Evolutionary conservation across 768 basidiomycete genomes (phyloP).

Genomic region (Leucocoprinus birnbaumii): DNA sequence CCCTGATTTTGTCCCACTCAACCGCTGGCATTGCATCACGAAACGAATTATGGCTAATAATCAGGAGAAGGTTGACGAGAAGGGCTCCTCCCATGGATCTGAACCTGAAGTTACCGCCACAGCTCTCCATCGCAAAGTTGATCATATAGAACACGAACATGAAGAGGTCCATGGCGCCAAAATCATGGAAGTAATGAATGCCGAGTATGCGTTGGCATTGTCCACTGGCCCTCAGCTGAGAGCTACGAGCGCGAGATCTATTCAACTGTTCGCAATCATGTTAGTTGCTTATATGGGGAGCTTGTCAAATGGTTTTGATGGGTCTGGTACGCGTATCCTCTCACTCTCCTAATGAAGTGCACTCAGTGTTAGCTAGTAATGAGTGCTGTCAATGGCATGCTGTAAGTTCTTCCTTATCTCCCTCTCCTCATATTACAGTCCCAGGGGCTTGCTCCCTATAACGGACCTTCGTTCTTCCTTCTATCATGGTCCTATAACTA

Average conservation of each 20-base stretch:
- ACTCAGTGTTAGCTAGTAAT: constrained; percentile 30
- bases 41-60: constrained; percentile 1
- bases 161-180: constrained; percentile 14
- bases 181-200: constrained; percentile 32
- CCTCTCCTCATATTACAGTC: not conserved
- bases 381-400: constrained; percentile 46
- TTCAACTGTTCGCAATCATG: constrained; percentile 39
- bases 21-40: not conserved
- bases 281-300: constrained; percentile 43
- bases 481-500: too few relatives aligned
- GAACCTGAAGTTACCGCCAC: constrained; percentile 13
- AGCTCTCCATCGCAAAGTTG: too few relatives aligned
- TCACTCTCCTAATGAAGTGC: too few relatives aligned
- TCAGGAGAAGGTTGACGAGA: constrained; percentile 5
- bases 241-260: constrained; percentile 31
- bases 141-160: not conserved
- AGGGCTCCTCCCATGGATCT: constrained; percentile 9
- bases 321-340: constrained; percentile 30
- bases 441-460: too few relatives aligned
- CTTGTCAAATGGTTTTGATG: constrained; percentile 45
- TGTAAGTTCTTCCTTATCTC: constrained; percentile 23
- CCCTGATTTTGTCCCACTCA: too few relatives aligned
- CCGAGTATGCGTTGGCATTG: constrained; percentile 42
- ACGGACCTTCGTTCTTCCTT: too few relatives aligned
- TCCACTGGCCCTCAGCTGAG: constrained; percentile 40